Conservation (phyloP, 2,329 filamentous ascomycete species). For the Penicillium sp. region DNA sequence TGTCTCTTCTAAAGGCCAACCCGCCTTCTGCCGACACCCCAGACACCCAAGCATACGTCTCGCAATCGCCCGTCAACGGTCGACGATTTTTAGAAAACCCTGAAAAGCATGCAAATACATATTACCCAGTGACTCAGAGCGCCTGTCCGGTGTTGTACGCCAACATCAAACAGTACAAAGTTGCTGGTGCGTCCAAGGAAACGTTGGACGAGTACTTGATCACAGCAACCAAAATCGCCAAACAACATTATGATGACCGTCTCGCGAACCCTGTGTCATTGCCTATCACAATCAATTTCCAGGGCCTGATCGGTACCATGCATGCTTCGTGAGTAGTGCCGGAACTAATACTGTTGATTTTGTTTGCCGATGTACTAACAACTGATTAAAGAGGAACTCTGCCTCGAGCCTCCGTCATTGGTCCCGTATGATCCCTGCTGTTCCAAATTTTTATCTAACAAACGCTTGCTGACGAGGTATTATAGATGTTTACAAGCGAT, state of each 20-base stretch:
- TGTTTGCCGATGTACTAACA: background rate
- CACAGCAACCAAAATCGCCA: constrained; percentile 1
- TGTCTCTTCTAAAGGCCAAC: constrained; percentile 5
- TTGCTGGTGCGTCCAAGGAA: constrained; percentile 2
- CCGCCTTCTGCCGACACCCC: constrained; percentile 1
- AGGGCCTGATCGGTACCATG: background rate
- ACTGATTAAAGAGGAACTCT: background rate
- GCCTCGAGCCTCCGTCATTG: background rate
- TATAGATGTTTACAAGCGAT: constrained; percentile 9
- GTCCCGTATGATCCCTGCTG: background rate
- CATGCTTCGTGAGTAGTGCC: background rate
- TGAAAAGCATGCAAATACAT: constrained; percentile 1
- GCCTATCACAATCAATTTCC: background rate
- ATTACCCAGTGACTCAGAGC: constrained; percentile 5
- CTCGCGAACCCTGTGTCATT: background rate
- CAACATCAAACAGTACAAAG: constrained; percentile 2
- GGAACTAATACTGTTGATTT: background rate
- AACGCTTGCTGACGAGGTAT: background rate
- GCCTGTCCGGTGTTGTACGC: background rate
- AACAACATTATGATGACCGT: background rate
- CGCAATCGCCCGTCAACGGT: constrained; percentile 1
- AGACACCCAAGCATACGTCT: background rate
- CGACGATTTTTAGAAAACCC: constrained; percentile 7
- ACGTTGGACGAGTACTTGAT: constrained; percentile 1
- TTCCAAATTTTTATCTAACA: background rate